Evolutionary conservation across 1,284 basidiomycete genomes (phyloP), one percentile per base, ranked within the genome.

Genomic region (Cutaneotrichosporon mucoides): DNA sequence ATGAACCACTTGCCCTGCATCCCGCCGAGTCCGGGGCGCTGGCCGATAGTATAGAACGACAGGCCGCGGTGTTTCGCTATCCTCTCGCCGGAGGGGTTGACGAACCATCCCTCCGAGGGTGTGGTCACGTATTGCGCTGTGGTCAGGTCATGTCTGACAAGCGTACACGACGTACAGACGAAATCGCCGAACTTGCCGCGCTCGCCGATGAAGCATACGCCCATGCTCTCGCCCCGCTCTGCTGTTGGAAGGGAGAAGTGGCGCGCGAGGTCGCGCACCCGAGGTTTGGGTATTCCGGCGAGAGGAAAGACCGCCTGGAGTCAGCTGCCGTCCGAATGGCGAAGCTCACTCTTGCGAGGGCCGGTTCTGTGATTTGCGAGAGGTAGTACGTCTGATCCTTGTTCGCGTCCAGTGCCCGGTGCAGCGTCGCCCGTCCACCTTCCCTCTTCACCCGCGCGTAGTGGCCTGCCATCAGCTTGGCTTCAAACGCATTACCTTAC

Each of bases 381-480:
- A 99, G 83, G 73, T 93, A 99, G 73, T 95, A 98, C 0, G 91
- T 88, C 76, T 99, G 94, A 76, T 98, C 95, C 76, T 98, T 98
- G 6, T 73, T 78, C 50, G 67, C 66, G 69, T 94, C 90, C n/a
- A 69, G 64, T 1, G 87, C 83, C 44, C 88, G 84, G 34, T 85
- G 77, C 10, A 95, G 84, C 66, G 84, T 82, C 0, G 88, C 58
- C 9, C 10, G 41, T 3, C 86, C 12, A 84, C 45, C 59, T 11
- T 44, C 57, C 9, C 86, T 86, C 11, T 75, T 70, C 71, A 91
- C 85, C 33, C 83, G 82, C n/a, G 92, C 92, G 71, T 98, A 98
- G 74, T 98, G 94, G 7, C 94, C 92, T 87, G 64, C 43, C 24
- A 55, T 61, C 13, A 52, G 33, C 34, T 3, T 6, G 48, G 42